Evolutionary conservation across 805 yeast species (phyloP), one percentile per base, ranked within the genome.

Genomic region (Saccharomyces paradoxus): DNA sequence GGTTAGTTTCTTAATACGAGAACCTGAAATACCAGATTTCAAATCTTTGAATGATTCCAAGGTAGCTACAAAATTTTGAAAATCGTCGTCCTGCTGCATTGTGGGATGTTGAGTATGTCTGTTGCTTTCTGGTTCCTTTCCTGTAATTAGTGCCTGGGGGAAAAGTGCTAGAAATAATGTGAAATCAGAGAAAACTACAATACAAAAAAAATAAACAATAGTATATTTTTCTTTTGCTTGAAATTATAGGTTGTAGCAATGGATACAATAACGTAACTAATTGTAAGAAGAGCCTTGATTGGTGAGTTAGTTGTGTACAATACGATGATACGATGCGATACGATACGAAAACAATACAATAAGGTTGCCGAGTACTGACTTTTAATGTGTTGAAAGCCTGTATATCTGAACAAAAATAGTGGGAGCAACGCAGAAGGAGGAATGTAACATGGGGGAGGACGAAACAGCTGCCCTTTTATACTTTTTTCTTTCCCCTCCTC

Each of bases 11-110:
- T 88, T 88, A 71, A 92, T 94, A 74, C 97, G 89, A 54, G 96
- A 83, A 48, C 98, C 98, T 29, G 97, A 90, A 52, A 92, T 94
- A 57, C 99, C 98, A 14, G 96, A 81, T 71, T 84, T 86, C 63
- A 86, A 72, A 5, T 79, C 76, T 58, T 67, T 73, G 52, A 76
- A 72, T 54, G 76, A 75, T 58, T 71, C 72, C 63, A 76, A 65
- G 58, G 74, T 69, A 53, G 66, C 71, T 69, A 72, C 73, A 60
- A 75, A 74, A 53, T 66, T 67, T 59, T 69, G 69, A 58, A 67
- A 61, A 31, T 64, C 64, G 41, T 62, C 61, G 44, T 61, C 59
- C 28, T 32, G 48, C 50, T 55, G 53, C 52, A 57, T 55, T 57
- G 55, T 60, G 28, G 13, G 37, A 24, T 9, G n/a, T 17, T 31